Base-by-base conservation (phyloP, 2,329 filamentous ascomycete species). In the Trichoderma guizhouense region DNA sequence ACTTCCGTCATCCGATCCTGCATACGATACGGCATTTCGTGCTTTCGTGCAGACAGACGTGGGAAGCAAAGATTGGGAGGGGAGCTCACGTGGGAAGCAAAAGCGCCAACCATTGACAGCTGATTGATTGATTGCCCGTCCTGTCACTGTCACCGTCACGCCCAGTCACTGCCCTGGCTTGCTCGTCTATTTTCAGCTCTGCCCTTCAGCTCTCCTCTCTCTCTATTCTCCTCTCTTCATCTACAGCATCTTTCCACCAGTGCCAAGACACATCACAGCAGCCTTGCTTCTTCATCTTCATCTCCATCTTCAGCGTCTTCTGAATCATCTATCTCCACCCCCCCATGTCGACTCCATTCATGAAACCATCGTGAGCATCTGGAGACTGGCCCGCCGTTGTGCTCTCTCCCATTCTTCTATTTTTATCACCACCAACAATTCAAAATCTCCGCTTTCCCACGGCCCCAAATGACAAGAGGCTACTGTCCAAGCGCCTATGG, bases 401-500 rank as follows among this genome's bases (percentile, higher is more conserved):
- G 47, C 47, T 24, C n/a, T 53, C 47, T 21, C 24, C 47, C 11
- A 14, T 14, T 53, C 9, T 53, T 53, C 43, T 12, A 21, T 21
- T 24, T 51, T 51, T 28, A n/a, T 4, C 30, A 34, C 18, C 28
- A 60, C 28, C 18, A 57, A n/a, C 57, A 1, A 53, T 24, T 24
- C 0, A 53, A 53, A 11, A 43, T 24, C 47, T 24, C 8, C 15
- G 18, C 11, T 21, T 32, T 5, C n/a, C 18, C 28, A 5, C 30
- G 14, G 18, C 39, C 7, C 58, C 71, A 68, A 53, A 72, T 72
- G 71, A 57, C 68, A 34, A 66, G 60, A 36, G 36, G 68, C 14
- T 64, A 26, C 68, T 72, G 62, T 39, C 55, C 68, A 21, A 57
- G 61, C 47, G 32, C 55, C 18, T 71, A 72, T 62, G 71, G 39